These are phyloP conservation scores for Wickerhamomyces canadensis DNA, from an alignment of 805 yeast genomes.

Conservation along the genomic window DNA sequence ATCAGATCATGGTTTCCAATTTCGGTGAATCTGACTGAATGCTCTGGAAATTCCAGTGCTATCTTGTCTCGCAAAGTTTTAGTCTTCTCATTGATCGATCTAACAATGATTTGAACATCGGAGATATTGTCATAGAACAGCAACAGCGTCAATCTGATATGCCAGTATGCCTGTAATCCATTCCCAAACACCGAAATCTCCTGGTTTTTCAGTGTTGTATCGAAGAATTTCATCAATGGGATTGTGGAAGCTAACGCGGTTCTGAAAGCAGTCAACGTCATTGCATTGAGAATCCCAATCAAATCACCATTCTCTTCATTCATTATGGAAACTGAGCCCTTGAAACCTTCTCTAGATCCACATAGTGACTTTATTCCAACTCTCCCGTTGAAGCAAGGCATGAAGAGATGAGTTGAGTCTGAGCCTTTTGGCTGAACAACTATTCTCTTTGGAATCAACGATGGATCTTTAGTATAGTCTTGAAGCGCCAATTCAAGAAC, in stretches of 20 bases:
- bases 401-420: slow-evolving; percentile 46
- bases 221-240: slow-evolving; percentile 35
- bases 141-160: slow-evolving; percentile 37
- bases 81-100: slow-evolving; percentile 36
- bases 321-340: slow-evolving; percentile 48
- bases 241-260: slow-evolving; percentile 56
- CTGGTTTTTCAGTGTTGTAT: slow-evolving; percentile 18
- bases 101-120: slow-evolving; percentile 40
- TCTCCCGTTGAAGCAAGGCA: slow-evolving; percentile 55
- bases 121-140: slow-evolving; percentile 33
- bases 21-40: slow-evolving; percentile 21
- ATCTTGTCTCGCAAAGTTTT: slow-evolving; percentile 22
- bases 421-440: slow-evolving; percentile 35
- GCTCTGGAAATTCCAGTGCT: slow-evolving; percentile 24
- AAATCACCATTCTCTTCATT: slow-evolving; percentile 47
- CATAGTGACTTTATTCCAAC: slow-evolving; percentile 59
- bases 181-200: slow-evolving; percentile 46
- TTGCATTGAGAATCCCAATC: slow-evolving; percentile 51
- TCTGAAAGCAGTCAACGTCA: slow-evolving; percentile 57
- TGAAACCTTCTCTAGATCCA: slow-evolving; percentile 54
- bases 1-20: slow-evolving; percentile 24
- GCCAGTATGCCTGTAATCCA: slow-evolving; percentile 67
- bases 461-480: slow-evolving; percentile 37
- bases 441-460: slow-evolving; percentile 49
- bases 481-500: slow-evolving; percentile 33